These are phyloP conservation scores for Flaveria sonorensis DNA, from an alignment of 129 eudicot species.

Conservation along the genomic window DNA sequence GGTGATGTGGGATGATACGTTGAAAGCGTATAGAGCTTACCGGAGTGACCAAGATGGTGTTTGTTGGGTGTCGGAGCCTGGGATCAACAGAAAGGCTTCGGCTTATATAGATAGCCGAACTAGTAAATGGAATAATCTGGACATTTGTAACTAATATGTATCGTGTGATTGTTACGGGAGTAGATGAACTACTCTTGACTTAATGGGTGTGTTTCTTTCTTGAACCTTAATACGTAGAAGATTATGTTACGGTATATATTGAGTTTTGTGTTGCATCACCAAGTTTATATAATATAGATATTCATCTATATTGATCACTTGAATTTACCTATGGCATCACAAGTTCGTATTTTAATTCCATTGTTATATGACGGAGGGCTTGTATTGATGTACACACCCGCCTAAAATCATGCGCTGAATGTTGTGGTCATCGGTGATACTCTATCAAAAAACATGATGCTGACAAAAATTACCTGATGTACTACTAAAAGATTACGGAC, in stretches of 20 bases:
- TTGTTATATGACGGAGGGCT: too few relatives aligned
- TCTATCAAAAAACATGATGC: too few relatives aligned
- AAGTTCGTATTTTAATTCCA: neutral
- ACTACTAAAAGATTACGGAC: too few relatives aligned
- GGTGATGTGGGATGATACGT: neutral
- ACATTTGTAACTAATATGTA: conserved; percentile 17
- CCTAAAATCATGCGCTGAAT: too few relatives aligned
- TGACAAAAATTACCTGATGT: too few relatives aligned
- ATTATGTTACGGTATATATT: too few relatives aligned
- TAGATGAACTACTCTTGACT: too few relatives aligned
- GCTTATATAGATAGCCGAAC: conserved; percentile 27
- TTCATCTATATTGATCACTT: neutral
- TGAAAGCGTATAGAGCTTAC: conserved; percentile 26
- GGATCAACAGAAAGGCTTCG: conserved; percentile 27
- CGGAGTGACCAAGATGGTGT: conserved; percentile 32
- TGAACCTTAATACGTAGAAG: too few relatives aligned
- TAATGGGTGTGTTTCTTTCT: too few relatives aligned
- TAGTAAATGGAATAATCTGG: conserved; percentile 20
- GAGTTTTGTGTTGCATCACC: neutral
- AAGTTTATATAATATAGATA: neutral
- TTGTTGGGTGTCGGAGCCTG: conserved; percentile 35
- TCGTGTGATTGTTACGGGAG: too few relatives aligned
- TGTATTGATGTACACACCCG: too few relatives aligned
- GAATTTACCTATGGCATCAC: neutral
- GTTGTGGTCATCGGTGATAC: too few relatives aligned